Conservation (phyloP, 768 basidiomycete species). For the Astraeus odoratus region DNA sequence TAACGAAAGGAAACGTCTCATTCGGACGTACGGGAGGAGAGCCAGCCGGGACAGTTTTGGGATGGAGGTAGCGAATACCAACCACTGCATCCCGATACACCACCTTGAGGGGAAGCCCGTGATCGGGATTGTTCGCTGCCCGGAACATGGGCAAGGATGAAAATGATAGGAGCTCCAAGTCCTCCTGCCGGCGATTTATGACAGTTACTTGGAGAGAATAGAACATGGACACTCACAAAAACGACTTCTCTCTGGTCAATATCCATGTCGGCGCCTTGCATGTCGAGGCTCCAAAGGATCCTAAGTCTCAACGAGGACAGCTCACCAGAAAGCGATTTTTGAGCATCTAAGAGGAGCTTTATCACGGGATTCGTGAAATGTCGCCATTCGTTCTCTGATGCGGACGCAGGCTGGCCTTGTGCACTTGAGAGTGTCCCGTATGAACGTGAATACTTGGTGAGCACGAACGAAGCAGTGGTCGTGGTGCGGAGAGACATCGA, state of each 20-base stretch:
- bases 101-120: slow-evolving; percentile 70
- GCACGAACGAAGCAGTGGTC: slow-evolving; percentile 47
- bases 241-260: slow-evolving; percentile 48
- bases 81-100: slow-evolving; percentile 70
- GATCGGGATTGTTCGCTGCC: slow-evolving; percentile 30
- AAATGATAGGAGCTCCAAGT: slow-evolving; percentile 66
- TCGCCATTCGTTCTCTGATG: slow-evolving; percentile 55
- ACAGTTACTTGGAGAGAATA: too few species aligned
- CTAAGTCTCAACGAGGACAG: slow-evolving; percentile 60
- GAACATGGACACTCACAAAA: slow-evolving; percentile 69
- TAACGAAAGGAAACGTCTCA: not conserved
- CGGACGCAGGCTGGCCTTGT: slow-evolving; percentile 15
- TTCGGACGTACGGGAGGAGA: slow-evolving; percentile 24
- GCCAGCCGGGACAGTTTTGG: slow-evolving; percentile 27
- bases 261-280: slow-evolving; percentile 29
- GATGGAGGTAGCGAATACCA: slow-evolving; percentile 68
- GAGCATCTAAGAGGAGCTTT: slow-evolving; percentile 54
- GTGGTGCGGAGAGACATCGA: slow-evolving; percentile 41
- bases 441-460: slow-evolving; percentile 64
- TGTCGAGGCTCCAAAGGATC: slow-evolving; percentile 55
- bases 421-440: slow-evolving; percentile 34
- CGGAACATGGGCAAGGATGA: slow-evolving; percentile 37
- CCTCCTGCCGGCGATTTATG: slow-evolving; percentile 44
- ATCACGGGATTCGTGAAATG: slow-evolving; percentile 70
- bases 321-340: slow-evolving; percentile 40